Evolutionary conservation across 2,329 filamentous ascomycete genomes (phyloP).

Genomic region (Apiospora malaysiana): DNA sequence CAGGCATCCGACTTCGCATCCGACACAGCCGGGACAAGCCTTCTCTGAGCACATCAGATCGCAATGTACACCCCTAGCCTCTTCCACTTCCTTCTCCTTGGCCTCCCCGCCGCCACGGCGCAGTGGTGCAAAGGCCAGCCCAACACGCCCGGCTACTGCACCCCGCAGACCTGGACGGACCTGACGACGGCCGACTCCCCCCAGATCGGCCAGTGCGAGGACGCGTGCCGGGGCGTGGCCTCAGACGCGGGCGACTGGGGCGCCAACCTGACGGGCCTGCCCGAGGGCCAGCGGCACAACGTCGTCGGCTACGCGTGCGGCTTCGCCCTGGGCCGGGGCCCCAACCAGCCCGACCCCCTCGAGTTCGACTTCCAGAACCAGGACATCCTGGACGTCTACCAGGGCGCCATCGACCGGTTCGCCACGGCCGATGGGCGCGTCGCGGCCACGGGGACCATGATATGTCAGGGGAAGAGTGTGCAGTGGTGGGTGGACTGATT

Average conservation of each 20-base stretch:
- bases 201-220: conserved; percentile 18
- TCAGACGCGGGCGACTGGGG: conserved; percentile 22
- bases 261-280: conserved; percentile 23
- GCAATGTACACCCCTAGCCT: not conserved
- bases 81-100: not conserved
- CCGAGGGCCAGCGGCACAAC: conserved; percentile 14
- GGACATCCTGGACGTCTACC: conserved; percentile 22
- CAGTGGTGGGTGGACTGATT: conserved; percentile 24
- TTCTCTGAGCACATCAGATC: not conserved
- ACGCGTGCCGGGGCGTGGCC: conserved; percentile 19
- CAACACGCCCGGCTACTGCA: conserved; percentile 17
- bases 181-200: not conserved
- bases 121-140: conserved; percentile 18
- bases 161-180: conserved; percentile 18
- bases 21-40: not conserved
- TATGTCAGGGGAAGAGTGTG: conserved; percentile 21
- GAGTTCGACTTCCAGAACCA: conserved; percentile 21
- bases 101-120: not conserved
- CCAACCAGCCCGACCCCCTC: conserved; percentile 23
- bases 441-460: conserved; percentile 23
- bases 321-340: conserved; percentile 23
- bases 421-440: not conserved
- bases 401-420: conserved; percentile 21
- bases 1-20: no score
- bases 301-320: conserved; percentile 21